Percentiles rank a stretch among this genome's conserved stretches.
phyloP scores from a whole-genome alignment of 1,284 basidiomycete genomes.

The Sanghuangporus sanghuang region DNA sequence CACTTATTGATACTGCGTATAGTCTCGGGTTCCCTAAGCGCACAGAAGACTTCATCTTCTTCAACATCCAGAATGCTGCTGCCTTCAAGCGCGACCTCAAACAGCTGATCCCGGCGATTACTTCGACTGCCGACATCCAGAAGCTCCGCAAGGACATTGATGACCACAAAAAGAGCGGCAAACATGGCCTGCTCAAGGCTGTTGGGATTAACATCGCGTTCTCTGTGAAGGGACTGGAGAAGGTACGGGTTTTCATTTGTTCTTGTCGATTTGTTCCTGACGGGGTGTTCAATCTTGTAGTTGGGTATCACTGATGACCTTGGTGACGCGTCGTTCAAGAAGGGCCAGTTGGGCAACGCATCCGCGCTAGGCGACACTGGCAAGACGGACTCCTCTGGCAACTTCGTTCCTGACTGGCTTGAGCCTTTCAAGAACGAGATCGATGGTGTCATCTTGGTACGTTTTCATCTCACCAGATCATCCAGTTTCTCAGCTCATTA shows the following conservation, averaged over 20 bases:
- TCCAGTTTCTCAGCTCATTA: not conserved
- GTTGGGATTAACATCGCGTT: constrained; percentile 22
- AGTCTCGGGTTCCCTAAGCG: constrained; percentile 23
- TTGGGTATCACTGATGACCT: constrained; percentile 33
- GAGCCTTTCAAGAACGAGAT: constrained; percentile 30
- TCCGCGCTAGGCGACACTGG: constrained; percentile 25
- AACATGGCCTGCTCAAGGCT: constrained; percentile 26
- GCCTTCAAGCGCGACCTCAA: constrained; percentile 27
- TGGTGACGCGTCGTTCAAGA: constrained; percentile 27
- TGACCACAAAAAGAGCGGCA: constrained; percentile 32
- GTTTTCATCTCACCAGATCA: not conserved
- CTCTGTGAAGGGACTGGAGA: constrained; percentile 18
- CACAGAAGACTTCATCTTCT: constrained; percentile 31
- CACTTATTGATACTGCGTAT: not conserved
- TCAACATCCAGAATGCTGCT: constrained; percentile 25
- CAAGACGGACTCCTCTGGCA: constrained; percentile 2
- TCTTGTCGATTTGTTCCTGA: not conserved
- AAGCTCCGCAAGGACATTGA: constrained; percentile 25
- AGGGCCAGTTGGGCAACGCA: constrained; percentile 30
- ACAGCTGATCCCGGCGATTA: constrained; percentile 31
- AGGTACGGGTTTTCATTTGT: not conserved
- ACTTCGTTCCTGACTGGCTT: constrained; percentile 29
- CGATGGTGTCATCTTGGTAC: constrained; percentile 32
- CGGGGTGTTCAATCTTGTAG: not conserved
- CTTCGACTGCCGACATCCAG: constrained; percentile 25